These are phyloP conservation scores for Wallemia ichthyophaga DNA, from an alignment of 1,284 basidiomycete species.

Conservation along the genomic window DNA sequence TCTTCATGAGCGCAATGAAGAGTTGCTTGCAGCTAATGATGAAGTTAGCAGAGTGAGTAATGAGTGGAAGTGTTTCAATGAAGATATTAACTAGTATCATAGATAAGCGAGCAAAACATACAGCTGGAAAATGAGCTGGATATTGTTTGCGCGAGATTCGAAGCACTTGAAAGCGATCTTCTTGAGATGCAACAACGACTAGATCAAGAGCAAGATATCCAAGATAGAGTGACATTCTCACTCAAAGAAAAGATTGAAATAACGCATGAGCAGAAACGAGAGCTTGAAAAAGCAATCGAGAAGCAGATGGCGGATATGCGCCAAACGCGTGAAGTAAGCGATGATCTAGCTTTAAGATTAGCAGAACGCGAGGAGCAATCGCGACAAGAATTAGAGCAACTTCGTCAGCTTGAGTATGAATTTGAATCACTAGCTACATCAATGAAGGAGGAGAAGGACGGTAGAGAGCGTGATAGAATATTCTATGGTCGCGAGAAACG, in stretches of 20 bases:
- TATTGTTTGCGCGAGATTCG: slow-evolving; percentile 10
- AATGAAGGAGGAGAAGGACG: slow-evolving; percentile 23
- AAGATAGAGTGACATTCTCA: slow-evolving; percentile 35
- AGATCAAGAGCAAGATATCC: slow-evolving; percentile 32
- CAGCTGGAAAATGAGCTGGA: slow-evolving; percentile 29
- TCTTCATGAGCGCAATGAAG: slow-evolving; percentile 34
- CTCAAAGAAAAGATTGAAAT: slow-evolving; percentile 28
- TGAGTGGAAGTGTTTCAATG: slow-evolving; percentile 2
- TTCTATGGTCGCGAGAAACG: slow-evolving; percentile 8
- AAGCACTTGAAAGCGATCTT: slow-evolving; percentile 18
- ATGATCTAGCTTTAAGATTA: slow-evolving; percentile 40
- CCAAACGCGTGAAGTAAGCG: slow-evolving; percentile 30
- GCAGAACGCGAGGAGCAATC: slow-evolving; percentile 12
- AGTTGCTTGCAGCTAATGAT: slow-evolving; percentile 32
- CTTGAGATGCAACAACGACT: slow-evolving; percentile 25
- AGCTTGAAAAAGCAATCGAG: slow-evolving; percentile 5
- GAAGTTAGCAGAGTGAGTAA: slow-evolving; percentile 38
- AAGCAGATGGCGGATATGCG: slow-evolving; percentile 17
- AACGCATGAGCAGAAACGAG: slow-evolving; percentile 3
- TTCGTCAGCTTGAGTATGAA: slow-evolving; percentile 15
- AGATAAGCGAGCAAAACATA: slow-evolving; percentile 26
- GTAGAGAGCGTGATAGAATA: slow-evolving; percentile 9
- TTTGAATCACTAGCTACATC: slow-evolving; percentile 36
- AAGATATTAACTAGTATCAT: neutral
- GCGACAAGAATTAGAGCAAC: slow-evolving; percentile 7